These are phyloP conservation scores for Solanum chilense DNA, from an alignment of 257 asterid genomes.

Conservation along the genomic window DNA sequence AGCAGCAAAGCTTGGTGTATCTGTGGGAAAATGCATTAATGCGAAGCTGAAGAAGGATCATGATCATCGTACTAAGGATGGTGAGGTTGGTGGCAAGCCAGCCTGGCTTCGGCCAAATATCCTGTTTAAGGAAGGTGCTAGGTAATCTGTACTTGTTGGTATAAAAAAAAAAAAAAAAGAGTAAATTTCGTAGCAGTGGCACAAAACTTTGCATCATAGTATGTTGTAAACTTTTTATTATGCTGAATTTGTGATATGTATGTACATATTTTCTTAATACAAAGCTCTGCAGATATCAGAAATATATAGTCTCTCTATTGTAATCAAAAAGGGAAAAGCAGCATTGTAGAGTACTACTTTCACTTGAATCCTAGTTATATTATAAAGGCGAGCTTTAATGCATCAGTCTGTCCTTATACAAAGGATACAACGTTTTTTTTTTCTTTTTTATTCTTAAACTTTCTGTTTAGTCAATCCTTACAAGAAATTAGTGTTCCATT, in stretches of 20 bases:
- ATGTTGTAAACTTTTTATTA: background rate
- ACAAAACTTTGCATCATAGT: background rate
- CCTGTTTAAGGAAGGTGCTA: constrained; percentile 14
- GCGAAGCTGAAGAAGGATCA: constrained; percentile 3
- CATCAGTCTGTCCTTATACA: background rate
- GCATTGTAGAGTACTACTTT: background rate
- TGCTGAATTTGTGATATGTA: background rate
- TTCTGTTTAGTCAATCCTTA: background rate
- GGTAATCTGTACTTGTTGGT: background rate
- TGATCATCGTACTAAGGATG: constrained; percentile 3
- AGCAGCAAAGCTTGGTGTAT: constrained; percentile 26
- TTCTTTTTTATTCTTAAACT: background rate
- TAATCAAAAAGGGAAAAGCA: background rate
- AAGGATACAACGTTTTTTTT: background rate
- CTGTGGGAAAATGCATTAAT: constrained; percentile 26
- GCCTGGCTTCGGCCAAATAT: constrained; percentile 16
- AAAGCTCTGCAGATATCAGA: background rate
- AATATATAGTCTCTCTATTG: background rate
- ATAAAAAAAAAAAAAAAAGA: no score
- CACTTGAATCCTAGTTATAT: background rate
- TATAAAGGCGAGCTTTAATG: background rate
- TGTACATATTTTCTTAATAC: background rate
- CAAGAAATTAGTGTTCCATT: background rate
- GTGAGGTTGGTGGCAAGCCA: constrained; percentile 4
- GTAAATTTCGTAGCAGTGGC: background rate